Conservation (phyloP, 208 protist species). For the Trypanosoma lewisi region DNA sequence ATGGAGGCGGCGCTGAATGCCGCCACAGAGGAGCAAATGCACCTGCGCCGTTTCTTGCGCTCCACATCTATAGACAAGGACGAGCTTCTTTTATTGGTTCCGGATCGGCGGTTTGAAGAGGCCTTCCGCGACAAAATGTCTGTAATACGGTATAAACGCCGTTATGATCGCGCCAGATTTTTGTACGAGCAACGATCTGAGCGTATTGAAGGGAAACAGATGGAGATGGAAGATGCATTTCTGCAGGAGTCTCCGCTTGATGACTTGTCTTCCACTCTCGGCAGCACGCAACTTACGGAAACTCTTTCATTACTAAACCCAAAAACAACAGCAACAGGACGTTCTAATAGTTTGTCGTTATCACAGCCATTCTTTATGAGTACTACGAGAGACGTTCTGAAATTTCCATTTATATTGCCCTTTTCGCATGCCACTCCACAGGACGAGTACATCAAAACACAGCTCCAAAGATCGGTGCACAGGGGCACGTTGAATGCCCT, state of each 20-base stretch:
- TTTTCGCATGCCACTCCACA: conserved; percentile 45
- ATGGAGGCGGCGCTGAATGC: conserved; percentile 26
- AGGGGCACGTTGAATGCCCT: conserved; percentile 37
- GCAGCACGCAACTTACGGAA: conserved; percentile 5
- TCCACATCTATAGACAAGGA: conserved; percentile 20
- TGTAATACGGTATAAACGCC: conserved; percentile 38
- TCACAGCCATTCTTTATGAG: background rate
- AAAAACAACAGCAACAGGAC: background rate
- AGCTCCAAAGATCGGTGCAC: conserved; percentile 41
- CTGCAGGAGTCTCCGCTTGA: background rate
- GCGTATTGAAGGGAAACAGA: conserved; percentile 36
- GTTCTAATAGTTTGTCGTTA: background rate
- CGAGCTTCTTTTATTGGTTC: conserved; percentile 33
- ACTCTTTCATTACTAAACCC: background rate
- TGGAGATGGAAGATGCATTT: conserved; percentile 42
- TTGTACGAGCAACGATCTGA: conserved; percentile 37
- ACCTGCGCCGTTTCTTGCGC: conserved; percentile 51
- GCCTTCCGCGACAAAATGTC: conserved; percentile 78
- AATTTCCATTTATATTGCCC: conserved; percentile 23
- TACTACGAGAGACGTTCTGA: background rate
- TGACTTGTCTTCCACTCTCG: conserved; percentile 4
- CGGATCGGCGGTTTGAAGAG: conserved; percentile 72
- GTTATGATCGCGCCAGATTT: conserved; percentile 14
- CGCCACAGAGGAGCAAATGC: conserved; percentile 43
- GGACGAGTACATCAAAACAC: conserved; percentile 41